Base-by-base conservation (phyloP, 2,329 filamentous ascomycete species). In the Fusarium verrucosum region DNA sequence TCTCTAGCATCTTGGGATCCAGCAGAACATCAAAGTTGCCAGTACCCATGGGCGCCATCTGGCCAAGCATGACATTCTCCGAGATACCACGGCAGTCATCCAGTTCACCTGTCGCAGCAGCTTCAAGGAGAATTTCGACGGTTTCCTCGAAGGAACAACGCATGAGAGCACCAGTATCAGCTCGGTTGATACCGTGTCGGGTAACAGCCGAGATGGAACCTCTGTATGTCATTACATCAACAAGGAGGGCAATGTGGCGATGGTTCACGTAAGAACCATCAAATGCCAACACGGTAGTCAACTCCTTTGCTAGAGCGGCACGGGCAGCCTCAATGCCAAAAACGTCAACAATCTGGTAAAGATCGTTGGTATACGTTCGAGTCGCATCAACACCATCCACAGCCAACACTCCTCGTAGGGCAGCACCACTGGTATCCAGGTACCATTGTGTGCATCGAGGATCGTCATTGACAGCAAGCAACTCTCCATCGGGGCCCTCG, bases 181-280 rank as follows among this genome's bases (percentile, higher is more conserved):
- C 92, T 72, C 95, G 89, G 82, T 99, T 99, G 82, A 99, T 99
- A 80, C 95, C 95, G 76, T 99, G 95, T 79, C 95, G 92, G 53
- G 95, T 99, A 65, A 99, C 94, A 14, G 95, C 94, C 78, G 97
- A 97, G 73, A 99, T 89, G 72, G 91, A 90, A 68, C 95, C 95
- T 72, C 95, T 88, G 72, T 96, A 93, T 25, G 94, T 97, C 95
- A 99, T 99, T 65, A 99, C 92, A 80, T 99, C 95, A 66, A 96
- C 93, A 50, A 99, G 85, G 32, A 99, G 87, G 43, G 94, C 92
- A 82, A 99, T 88, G 82, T 99, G 95, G 73, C 95, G 93, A 80
- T 98, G 93, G 78, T 99, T 99, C 85, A 99, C 95, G 77, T 99
- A 99, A 14, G 95, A 98, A 86, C 96, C 96, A 76, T 98, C 95